phyloP scores from a whole-genome alignment of 1,284 basidiomycete species.

The Blastosporella zonata region DNA sequence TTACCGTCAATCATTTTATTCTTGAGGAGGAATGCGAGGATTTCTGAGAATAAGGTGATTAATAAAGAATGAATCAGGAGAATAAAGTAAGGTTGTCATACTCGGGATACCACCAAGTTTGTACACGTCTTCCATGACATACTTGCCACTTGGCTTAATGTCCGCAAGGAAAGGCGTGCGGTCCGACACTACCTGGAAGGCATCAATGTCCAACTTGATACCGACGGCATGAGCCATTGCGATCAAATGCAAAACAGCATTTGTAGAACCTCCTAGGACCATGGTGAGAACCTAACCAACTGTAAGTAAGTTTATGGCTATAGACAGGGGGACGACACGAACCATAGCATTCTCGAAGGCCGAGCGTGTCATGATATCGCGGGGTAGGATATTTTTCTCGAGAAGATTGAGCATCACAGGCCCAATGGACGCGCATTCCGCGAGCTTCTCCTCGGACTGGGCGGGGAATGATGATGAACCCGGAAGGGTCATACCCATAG shows the following conservation, averaged over 20 bases:
- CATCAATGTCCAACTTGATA: slow-evolving; percentile 78
- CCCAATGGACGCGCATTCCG: slow-evolving; percentile 84
- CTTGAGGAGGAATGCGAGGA: slow-evolving; percentile 79
- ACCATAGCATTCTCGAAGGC: slow-evolving; percentile 99
- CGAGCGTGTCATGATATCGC: slow-evolving; percentile 93
- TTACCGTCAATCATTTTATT: slow-evolving; percentile 83
- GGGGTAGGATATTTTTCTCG: slow-evolving; percentile 88
- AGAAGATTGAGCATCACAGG: slow-evolving; percentile 81
- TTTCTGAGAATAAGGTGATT: slow-evolving; percentile 46
- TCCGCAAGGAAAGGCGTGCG: slow-evolving; percentile 86
- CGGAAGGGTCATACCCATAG: slow-evolving; percentile 91
- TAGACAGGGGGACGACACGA: slow-evolving; percentile 20
- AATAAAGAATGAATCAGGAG: background rate
- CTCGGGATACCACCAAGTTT: slow-evolving; percentile 88
- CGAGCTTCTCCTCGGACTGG: slow-evolving; percentile 81
- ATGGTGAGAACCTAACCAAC: slow-evolving; percentile 79
- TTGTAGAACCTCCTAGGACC: slow-evolving; percentile 93
- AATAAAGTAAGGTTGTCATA: slow-evolving; percentile 35
- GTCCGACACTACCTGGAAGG: slow-evolving; percentile 85
- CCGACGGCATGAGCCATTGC: slow-evolving; percentile 89
- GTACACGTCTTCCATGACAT: slow-evolving; percentile 89
- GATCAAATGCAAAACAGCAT: slow-evolving; percentile 88
- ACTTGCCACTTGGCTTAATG: slow-evolving; percentile 88
- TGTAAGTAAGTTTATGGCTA: slow-evolving; percentile 9
- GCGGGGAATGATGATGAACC: slow-evolving; percentile 97